Conservation (phyloP, 2,329 filamentous ascomycete genomes). For the Curvularia lunata region DNA sequence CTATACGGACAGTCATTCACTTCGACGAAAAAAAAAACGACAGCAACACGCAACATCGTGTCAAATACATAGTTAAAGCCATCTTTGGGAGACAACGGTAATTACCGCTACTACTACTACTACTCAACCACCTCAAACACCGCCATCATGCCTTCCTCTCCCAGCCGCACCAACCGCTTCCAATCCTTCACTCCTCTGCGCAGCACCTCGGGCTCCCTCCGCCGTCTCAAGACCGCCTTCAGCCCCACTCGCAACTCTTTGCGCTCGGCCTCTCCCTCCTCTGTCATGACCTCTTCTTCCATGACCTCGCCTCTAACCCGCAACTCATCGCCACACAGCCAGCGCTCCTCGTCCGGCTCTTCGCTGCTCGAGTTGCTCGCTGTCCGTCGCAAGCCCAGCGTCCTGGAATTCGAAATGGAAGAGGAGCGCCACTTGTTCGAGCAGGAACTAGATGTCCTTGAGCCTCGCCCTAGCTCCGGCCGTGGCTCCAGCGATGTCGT, state of each 20-base stretch:
- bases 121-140: constrained; percentile 5
- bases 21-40: background rate
- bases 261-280: constrained; percentile 36
- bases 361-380: constrained; percentile 42
- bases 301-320: constrained; percentile 42
- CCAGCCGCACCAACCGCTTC: constrained; percentile 49
- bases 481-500: constrained; percentile 24
- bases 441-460: constrained; percentile 40
- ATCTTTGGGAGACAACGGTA: background rate
- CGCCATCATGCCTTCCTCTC: constrained; percentile 38
- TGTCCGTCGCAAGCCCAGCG: constrained; percentile 42
- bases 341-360: constrained; percentile 34
- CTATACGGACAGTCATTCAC: background rate
- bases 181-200: constrained; percentile 46
- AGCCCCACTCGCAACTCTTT: constrained; percentile 37
- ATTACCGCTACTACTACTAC: constrained; percentile 1
- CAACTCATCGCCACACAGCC: constrained; percentile 37
- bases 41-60: background rate
- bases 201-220: constrained; percentile 37
- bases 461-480: constrained; percentile 37
- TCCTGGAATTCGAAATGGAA: constrained; percentile 46
- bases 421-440: constrained; percentile 43
- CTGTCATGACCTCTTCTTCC: constrained; percentile 25
- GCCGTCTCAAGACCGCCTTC: constrained; percentile 46
- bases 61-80: background rate